Base-by-base conservation (phyloP, 768 basidiomycete genomes). In the Candolleomyces aberdarensis region DNA sequence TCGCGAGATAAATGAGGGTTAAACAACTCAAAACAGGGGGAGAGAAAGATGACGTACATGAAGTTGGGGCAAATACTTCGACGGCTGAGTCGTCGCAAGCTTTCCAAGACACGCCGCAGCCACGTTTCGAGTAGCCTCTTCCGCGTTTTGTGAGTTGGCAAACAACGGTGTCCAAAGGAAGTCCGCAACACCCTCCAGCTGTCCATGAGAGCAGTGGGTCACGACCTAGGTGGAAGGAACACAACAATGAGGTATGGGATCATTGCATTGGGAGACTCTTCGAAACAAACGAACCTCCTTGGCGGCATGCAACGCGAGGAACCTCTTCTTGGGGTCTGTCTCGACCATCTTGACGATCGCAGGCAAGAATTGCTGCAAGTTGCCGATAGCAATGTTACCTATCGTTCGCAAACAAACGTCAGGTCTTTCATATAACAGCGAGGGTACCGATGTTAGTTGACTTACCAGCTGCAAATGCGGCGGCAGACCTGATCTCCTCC, bases 381-480 rank as follows among this genome's bases (percentile, higher is more conserved):
- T 96, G 5, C 97, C 97, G 44, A 98, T 96, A 13, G 96, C 92
- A 54, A 99, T 92, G 71, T 98, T 98, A 41, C 96, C 95, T 91
- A 62, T 32, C 26, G 14, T 32, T 15, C 10, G 26, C 4, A 59
- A 53, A 22, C 19, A 62, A 19, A 14, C 56, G 26, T 19, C 14
- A 48, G 17, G 10, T 31, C n/a, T 40, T 20, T n/a, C 13, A 52
- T 31, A 40, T 31, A 15, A 29, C 6, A 26, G 54, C 22, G 44
- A 20, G 8, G 48, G 31, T 20, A 36, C 36, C 5, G 11, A 36
- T 11, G 5, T 3, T 11, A 11, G 2, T 36, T 36, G 36, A 68
- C 82, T 61, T 66, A 88, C 94, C 94, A 39, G 92, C 92, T 55
- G 97, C 93, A 67, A 98, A 98, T 0, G 97, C 94, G 40, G 96